phyloP scores from a whole-genome alignment of 116 monocot genomes.

The Papilionanthe hybrid region DNA sequence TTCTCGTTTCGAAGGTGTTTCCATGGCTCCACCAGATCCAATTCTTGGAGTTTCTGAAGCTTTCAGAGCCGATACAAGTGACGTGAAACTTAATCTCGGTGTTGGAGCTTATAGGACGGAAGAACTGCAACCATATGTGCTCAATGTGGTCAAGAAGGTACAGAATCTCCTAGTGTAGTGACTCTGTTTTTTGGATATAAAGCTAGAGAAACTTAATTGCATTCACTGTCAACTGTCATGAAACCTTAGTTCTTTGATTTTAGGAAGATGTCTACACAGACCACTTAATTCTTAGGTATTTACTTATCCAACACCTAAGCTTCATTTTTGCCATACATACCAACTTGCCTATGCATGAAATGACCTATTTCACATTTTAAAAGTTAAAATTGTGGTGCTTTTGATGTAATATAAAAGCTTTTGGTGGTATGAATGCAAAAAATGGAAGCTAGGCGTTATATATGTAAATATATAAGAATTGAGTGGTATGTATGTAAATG shows the following conservation, averaged over 20 bases:
- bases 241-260: neutral
- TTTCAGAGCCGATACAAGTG: constrained; percentile 81
- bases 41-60: constrained; percentile 99
- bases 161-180: neutral
- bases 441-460: too few relatives aligned
- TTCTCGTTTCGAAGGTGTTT: constrained; percentile 91
- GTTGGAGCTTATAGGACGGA: constrained; percentile 98
- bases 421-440: too few relatives aligned
- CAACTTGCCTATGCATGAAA: too few relatives aligned
- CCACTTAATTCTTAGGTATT: too few relatives aligned
- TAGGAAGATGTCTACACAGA: too few relatives aligned
- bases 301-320: too few relatives aligned
- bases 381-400: too few relatives aligned
- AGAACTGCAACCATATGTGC: constrained; percentile 94
- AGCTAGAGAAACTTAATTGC: neutral
- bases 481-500: too few relatives aligned
- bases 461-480: too few relatives aligned
- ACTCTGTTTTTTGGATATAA: neutral
- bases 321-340: too few relatives aligned
- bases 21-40: constrained; percentile 96
- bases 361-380: too few relatives aligned
- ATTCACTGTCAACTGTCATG: neutral
- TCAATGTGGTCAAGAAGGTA: constrained; percentile 98
- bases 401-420: too few relatives aligned
- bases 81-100: constrained; percentile 92